These are phyloP conservation scores for Clavispora fructus DNA, from an alignment of 805 yeast genomes.

Conservation along the genomic window DNA sequence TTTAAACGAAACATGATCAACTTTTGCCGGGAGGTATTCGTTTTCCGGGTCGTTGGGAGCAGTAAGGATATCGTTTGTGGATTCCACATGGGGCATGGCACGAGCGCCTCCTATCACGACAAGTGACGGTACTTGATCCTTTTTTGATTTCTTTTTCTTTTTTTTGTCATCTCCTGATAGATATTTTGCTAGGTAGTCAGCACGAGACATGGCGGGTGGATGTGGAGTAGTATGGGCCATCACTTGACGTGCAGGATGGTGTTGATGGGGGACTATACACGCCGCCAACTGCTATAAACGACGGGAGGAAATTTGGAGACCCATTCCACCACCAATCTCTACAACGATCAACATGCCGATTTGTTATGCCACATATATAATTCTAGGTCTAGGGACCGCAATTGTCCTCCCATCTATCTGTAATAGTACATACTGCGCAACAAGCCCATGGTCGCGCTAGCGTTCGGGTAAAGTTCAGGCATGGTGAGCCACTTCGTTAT, in stretches of 20 bases:
- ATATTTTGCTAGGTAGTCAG: constrained; percentile 31
- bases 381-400: neutral
- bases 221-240: neutral
- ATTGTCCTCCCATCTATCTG: neutral
- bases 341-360: neutral
- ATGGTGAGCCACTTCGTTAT: constrained; percentile 27
- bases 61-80: neutral
- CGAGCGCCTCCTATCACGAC: neutral
- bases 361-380: neutral
- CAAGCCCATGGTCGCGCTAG: constrained; percentile 10
- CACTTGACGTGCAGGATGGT: neutral
- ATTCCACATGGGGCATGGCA: neutral
- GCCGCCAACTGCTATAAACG: too few relatives aligned
- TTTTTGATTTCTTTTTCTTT: constrained; percentile 12
- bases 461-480: constrained; percentile 27
- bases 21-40: constrained; percentile 21
- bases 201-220: constrained; percentile 14
- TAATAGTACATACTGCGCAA: neutral
- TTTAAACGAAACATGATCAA: constrained; percentile 8
- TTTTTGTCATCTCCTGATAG: constrained; percentile 15
- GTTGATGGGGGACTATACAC: neutral
- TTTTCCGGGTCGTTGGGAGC: constrained; percentile 5
- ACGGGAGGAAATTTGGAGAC: too few relatives aligned
- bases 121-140: neutral
- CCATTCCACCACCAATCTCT: too few relatives aligned